Evolutionary conservation across 2,329 filamentous ascomycete genomes (phyloP).

Genomic region (Plenodomus tracheiphilus): DNA sequence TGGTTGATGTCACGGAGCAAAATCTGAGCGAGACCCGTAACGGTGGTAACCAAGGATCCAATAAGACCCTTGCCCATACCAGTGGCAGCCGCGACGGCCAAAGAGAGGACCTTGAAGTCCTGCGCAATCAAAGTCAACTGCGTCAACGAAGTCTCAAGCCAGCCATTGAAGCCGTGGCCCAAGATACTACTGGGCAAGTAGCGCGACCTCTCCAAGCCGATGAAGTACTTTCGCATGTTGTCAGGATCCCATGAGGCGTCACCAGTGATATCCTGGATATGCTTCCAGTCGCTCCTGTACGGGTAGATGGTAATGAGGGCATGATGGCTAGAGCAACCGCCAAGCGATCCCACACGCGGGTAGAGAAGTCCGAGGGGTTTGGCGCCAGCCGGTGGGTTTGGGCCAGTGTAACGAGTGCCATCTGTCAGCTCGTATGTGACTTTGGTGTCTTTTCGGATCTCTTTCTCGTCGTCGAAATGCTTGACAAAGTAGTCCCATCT

Average conservation of each 20-base stretch:
- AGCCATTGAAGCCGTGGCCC: slow-evolving; percentile 62
- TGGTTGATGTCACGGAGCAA: slow-evolving; percentile 57
- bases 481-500: slow-evolving; percentile 65
- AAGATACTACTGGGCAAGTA: slow-evolving; percentile 50
- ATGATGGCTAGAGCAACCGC: slow-evolving; percentile 63
- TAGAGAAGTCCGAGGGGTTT: slow-evolving; percentile 58
- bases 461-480: slow-evolving; percentile 58
- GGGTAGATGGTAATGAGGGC: slow-evolving; percentile 62
- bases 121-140: slow-evolving; percentile 54
- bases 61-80: slow-evolving; percentile 51
- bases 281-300: slow-evolving; percentile 60
- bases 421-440: slow-evolving; percentile 49
- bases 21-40: slow-evolving; percentile 50
- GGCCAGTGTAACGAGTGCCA: slow-evolving; percentile 53
- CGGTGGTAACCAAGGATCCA: slow-evolving; percentile 42
- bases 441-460: slow-evolving; percentile 59
- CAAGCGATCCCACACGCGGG: slow-evolving; percentile 58
- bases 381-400: slow-evolving; percentile 56
- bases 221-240: slow-evolving; percentile 63
- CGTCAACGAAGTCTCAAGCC: slow-evolving; percentile 57
- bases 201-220: slow-evolving; percentile 56
- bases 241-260: slow-evolving; percentile 62
- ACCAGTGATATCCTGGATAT: slow-evolving; percentile 61
- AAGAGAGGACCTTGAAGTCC: slow-evolving; percentile 57
- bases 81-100: slow-evolving; percentile 55